phyloP scores from a whole-genome alignment of 352 stramenopile genomes.

The Phytophthora brassicae region DNA sequence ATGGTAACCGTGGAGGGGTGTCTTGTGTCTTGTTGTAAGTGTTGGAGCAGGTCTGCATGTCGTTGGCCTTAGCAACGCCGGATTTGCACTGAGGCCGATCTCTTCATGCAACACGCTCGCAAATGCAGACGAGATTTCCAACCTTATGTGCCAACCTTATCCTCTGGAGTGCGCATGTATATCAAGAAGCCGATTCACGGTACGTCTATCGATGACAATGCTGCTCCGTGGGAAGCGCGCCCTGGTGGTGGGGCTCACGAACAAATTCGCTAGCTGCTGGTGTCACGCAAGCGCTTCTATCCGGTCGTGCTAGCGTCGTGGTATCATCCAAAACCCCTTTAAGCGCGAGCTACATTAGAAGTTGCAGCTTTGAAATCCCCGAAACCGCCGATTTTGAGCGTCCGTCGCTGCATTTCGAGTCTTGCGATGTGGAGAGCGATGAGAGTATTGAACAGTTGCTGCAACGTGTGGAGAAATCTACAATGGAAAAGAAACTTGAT shows the following conservation, averaged over 20 bases:
- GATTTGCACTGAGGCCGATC: too few species aligned
- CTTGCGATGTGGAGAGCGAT: constrained; percentile 79
- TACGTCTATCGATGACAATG: constrained; percentile 23
- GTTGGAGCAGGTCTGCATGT: too few species aligned
- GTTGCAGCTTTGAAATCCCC: constrained; percentile 52
- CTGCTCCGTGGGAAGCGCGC: constrained; percentile 66
- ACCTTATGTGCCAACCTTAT: too few species aligned
- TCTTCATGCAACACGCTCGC: too few species aligned
- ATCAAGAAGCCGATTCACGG: too few species aligned
- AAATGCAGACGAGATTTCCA: too few species aligned
- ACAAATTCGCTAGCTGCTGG: constrained; percentile 88
- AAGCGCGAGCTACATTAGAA: constrained; percentile 44
- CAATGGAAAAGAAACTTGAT: constrained; percentile 64
- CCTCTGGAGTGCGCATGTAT: too few species aligned
- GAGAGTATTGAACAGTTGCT: constrained; percentile 56
- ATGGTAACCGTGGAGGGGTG: too few species aligned
- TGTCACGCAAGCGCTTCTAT: constrained; percentile 70
- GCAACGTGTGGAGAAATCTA: constrained; percentile 42
- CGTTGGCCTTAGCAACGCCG: too few species aligned
- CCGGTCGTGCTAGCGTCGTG: constrained; percentile 67
- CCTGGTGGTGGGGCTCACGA: constrained; percentile 89
- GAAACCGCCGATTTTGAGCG: background rate
- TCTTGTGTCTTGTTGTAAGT: too few species aligned
- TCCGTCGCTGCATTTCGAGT: constrained; percentile 46
- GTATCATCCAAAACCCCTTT: constrained; percentile 68